A percentile compares a stretch with the other conserved stretches of the same genome.
phyloP scores from a whole-genome alignment of 495 filamentous ascomycete species.

The Neurospora sp. region DNA sequence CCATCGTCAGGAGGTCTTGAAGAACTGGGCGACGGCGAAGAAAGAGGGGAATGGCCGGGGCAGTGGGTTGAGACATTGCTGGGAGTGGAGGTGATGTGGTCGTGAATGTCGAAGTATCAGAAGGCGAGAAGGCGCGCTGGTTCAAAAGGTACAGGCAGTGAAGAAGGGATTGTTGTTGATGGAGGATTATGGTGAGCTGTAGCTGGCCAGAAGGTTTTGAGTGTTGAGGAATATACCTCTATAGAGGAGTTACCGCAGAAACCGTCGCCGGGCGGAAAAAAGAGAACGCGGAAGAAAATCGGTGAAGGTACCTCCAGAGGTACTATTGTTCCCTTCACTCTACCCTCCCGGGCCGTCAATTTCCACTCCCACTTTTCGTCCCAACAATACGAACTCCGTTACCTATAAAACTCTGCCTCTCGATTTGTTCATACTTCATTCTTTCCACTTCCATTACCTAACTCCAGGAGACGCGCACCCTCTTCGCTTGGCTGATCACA shows the following conservation, averaged over 20 bases:
- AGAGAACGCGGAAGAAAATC: not conserved
- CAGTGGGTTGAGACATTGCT: not conserved
- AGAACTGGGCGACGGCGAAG: not conserved
- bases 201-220: not conserved
- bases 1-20: not conserved
- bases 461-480: not conserved
- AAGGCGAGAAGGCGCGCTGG: not conserved
- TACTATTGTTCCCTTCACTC: not conserved
- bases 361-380: not conserved
- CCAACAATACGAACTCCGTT: not conserved
- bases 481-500: not conserved
- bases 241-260: not conserved
- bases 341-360: not conserved
- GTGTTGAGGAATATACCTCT: not conserved
- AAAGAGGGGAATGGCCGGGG: not conserved
- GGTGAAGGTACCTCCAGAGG: not conserved
- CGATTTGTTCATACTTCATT: too few relatives aligned
- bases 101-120: not conserved
- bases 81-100: not conserved
- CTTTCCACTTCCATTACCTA: not conserved
- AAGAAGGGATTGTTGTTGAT: not conserved
- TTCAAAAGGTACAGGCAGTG: not conserved
- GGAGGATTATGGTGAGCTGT: too few relatives aligned
- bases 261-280: not conserved
- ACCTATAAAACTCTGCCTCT: too few relatives aligned